Base-by-base conservation (phyloP, 768 basidiomycete genomes). In the Boletales sp. region DNA sequence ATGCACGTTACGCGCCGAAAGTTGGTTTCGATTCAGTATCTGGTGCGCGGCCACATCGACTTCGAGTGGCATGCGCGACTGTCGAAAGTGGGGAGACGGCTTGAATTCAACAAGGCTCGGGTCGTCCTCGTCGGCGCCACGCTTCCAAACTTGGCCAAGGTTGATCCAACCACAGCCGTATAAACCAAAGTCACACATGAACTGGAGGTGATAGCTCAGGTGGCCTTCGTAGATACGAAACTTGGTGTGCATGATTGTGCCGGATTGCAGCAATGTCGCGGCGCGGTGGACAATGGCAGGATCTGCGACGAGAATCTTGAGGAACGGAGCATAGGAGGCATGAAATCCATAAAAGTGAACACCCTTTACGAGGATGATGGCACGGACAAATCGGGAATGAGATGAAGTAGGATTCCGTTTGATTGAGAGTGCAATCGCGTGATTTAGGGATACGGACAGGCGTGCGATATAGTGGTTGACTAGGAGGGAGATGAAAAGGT, bases 291-390 rank as follows among this genome's bases (percentile, higher is more conserved):
- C 72, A 56, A 83, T 66, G 2, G 75, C 65, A 12, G 95, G 94
- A 57, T 95, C 83, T 38, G 75, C 74, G 39, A 93, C 67, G 57
- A 82, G 72, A 43, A 99, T 78, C 67, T 97, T 97, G 67, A 98
- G 81, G 72, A 89, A 99, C 8, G 92, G 92, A 6, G 79, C 76
- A 60, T 92, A 88, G 24, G 83, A 81, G 11, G 86, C 74, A 65
- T 92, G 87, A 66, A 94, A 98, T 9, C 97, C 94, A 68, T 98
- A 98, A 69, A 98, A 97, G 62, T 88, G 86, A 15, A 93, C 73
- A n/a, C 93, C 97, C 70, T 98, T 98, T 54, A 94, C 90, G 44
- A 94, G 75, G 41, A 91, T 64, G 36, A 97, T 78, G 19, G 84
- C 84, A 13, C 90, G 87, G 51, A 90, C 74, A 61, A 77, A 86